A percentile compares a stretch with the other conserved stretches of the same genome.
phyloP scores from a whole-genome alignment of 2,329 filamentous ascomycete species.

The Alternaria tenuissima region DNA sequence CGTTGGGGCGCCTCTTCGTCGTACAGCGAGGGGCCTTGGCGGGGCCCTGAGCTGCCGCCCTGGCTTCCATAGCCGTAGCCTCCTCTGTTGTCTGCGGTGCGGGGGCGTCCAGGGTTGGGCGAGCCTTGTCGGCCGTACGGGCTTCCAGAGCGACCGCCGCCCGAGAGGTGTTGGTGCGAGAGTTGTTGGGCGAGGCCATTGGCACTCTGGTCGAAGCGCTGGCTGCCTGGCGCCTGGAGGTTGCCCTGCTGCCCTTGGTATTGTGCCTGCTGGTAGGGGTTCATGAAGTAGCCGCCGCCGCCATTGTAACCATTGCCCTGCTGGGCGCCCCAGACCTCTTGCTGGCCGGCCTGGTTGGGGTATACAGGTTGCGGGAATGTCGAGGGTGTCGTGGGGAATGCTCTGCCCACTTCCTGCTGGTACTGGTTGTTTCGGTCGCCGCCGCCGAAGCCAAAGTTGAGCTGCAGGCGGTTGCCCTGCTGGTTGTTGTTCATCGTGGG shows the following conservation, averaged over 20 bases:
- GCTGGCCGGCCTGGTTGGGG: slow-evolving; percentile 66
- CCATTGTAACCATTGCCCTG: slow-evolving; percentile 33
- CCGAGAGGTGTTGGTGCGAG: slow-evolving; percentile 90
- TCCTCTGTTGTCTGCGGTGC: slow-evolving; percentile 77
- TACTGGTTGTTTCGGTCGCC: slow-evolving; percentile 50
- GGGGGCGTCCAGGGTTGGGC: slow-evolving; percentile 76
- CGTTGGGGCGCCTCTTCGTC: slow-evolving; percentile 77
- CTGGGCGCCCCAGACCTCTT: slow-evolving; percentile 66
- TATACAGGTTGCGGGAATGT: slow-evolving; percentile 94
- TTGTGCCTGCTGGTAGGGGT: slow-evolving; percentile 55
- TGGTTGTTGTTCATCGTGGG: slow-evolving; percentile 49
- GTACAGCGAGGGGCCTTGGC: slow-evolving; percentile 58
- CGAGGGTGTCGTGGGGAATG: slow-evolving; percentile 78
- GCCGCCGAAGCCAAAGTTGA: slow-evolving; percentile 60
- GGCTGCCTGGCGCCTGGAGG: slow-evolving; percentile 60
- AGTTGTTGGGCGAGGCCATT: slow-evolving; percentile 95
- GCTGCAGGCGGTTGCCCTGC: slow-evolving; percentile 58
- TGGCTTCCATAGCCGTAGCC: slow-evolving; percentile 69
- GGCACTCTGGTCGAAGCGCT: slow-evolving; percentile 78
- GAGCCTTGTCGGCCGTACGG: slow-evolving; percentile 75
- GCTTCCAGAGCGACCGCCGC: slow-evolving; percentile 70
- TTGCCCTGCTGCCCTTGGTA: slow-evolving; percentile 61
- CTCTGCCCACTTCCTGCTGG: slow-evolving; percentile 56
- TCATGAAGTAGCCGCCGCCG: slow-evolving; percentile 61
- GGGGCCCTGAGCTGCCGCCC: slow-evolving; percentile 72